Conservation (phyloP, 1,284 basidiomycete genomes). For the Sanguinoderma infundibulare region DNA sequence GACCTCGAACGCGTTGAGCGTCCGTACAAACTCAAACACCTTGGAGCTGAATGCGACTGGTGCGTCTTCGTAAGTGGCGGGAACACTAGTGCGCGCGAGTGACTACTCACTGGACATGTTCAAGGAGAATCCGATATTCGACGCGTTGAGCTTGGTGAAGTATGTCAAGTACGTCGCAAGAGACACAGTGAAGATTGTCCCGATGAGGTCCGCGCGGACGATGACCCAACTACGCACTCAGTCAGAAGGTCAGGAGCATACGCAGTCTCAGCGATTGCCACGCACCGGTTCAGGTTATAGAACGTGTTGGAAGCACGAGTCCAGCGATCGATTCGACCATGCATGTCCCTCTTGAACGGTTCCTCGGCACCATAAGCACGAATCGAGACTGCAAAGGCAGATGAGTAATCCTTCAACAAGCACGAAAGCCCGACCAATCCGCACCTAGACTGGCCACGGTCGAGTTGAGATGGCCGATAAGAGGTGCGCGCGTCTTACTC, state of each 20-base stretch:
- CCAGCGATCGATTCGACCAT: slow-evolving; percentile 49
- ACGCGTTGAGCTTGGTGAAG: slow-evolving; percentile 42
- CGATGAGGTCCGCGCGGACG: slow-evolving; percentile 53
- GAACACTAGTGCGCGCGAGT: background rate
- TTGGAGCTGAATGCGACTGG: slow-evolving; percentile 56
- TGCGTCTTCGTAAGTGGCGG: background rate
- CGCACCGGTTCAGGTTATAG: slow-evolving; percentile 54
- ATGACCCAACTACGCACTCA: slow-evolving; percentile 51
- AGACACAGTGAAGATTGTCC: slow-evolving; percentile 51
- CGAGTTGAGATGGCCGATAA: slow-evolving; percentile 70
- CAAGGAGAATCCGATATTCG: slow-evolving; percentile 53
- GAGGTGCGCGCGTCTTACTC: slow-evolving; percentile 65
- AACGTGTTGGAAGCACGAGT: slow-evolving; percentile 47
- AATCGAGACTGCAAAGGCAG: slow-evolving; percentile 49
- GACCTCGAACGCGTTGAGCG: slow-evolving; percentile 62
- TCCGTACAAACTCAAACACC: slow-evolving; percentile 58
- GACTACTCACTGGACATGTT: slow-evolving; percentile 46
- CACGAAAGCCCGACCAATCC: background rate
- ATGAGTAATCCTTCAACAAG: too few relatives aligned
- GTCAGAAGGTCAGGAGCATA: slow-evolving; percentile 1
- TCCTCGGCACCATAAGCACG: slow-evolving; percentile 57
- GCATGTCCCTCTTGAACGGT: slow-evolving; percentile 45
- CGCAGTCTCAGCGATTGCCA: background rate
- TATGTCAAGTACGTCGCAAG: slow-evolving; percentile 59
- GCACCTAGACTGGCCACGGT: slow-evolving; percentile 66